These are phyloP conservation scores for Fusarium armeniacum DNA, from an alignment of 2,329 filamentous ascomycete genomes.

Conservation along the genomic window DNA sequence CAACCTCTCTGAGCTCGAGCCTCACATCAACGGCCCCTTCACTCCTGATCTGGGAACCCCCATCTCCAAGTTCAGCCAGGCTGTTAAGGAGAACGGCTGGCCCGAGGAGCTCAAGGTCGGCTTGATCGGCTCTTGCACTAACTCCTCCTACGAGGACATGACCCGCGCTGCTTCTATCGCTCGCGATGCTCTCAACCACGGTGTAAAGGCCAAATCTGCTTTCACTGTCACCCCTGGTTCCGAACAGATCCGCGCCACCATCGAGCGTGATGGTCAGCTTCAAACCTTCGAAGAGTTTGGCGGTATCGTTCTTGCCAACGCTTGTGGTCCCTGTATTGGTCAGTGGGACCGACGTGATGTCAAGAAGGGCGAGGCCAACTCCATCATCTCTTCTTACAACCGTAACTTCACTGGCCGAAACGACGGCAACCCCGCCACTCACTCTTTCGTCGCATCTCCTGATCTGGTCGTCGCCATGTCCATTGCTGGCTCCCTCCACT, in stretches of 20 bases:
- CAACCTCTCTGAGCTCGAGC: constrained; percentile 89
- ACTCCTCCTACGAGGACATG: constrained; percentile 99
- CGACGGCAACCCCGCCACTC: constrained; percentile 93
- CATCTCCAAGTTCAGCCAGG: constrained; percentile 88
- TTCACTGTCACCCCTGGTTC: constrained; percentile 98
- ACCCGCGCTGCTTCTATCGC: constrained; percentile 93
- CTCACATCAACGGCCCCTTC: constrained; percentile 96
- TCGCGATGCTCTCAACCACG: constrained; percentile 90
- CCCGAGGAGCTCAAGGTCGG: constrained; percentile 91
- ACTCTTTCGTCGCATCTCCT: constrained; percentile 92
- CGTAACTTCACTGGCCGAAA: constrained; percentile 99
- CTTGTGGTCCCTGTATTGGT: constrained; percentile 93
- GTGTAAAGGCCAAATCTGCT: constrained; percentile 87
- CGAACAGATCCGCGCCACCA: constrained; percentile 95
- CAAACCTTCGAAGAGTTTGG: constrained; percentile 88
- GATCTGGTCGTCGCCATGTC: constrained; percentile 90
- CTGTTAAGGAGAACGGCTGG: constrained; percentile 88
- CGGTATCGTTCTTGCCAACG: constrained; percentile 91
- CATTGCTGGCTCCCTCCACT: constrained; percentile 86
- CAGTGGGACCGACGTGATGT: constrained; percentile 96
- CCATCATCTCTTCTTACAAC: constrained; percentile 99
- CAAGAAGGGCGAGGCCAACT: constrained; percentile 95
- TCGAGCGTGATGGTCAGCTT: constrained; percentile 90
- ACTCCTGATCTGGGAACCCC: constrained; percentile 96
- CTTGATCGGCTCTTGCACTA: constrained; percentile 97